phyloP scores from a whole-genome alignment of 192 early-diverging fungal species.

The Rhizophagus prolifer region DNA sequence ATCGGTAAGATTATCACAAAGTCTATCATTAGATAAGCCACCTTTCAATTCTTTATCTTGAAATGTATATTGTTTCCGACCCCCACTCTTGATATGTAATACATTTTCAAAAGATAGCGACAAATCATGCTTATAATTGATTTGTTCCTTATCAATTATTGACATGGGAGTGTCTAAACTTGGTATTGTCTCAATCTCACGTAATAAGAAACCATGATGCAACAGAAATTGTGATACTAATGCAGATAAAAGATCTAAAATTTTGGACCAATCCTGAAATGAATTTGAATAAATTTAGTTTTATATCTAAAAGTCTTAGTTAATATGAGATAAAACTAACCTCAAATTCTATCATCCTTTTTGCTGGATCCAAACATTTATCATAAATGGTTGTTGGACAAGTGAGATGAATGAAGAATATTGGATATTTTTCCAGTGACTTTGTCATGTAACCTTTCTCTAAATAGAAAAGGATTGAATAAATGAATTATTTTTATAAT shows the following conservation, averaged over 20 bases:
- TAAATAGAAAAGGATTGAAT: not conserved
- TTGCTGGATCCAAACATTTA: constrained; percentile 54
- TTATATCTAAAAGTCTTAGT: not conserved
- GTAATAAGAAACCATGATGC: constrained; percentile 21
- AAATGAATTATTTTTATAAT: not conserved
- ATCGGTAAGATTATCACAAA: not conserved
- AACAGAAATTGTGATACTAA: constrained; percentile 38
- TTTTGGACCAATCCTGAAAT: constrained; percentile 29
- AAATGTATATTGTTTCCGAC: constrained; percentile 10
- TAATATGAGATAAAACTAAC: constrained; percentile 29
- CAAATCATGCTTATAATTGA: not conserved
- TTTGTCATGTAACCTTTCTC: constrained; percentile 29
- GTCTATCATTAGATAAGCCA: not conserved
- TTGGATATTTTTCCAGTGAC: constrained; percentile 43
- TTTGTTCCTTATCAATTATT: not conserved
- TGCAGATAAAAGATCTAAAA: constrained; percentile 24
- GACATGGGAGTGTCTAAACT: not conserved
- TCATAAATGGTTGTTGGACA: constrained; percentile 50
- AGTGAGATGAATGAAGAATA: constrained; percentile 54
- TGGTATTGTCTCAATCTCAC: not conserved
- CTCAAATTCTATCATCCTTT: constrained; percentile 55
- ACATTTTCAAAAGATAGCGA: constrained; percentile 29
- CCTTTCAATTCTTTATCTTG: constrained; percentile 26
- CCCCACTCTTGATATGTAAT: constrained; percentile 29
- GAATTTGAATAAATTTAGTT: not conserved